Evolutionary conservation across 352 stramenopile species (phyloP).

Genomic region (Phytophthora meadii): DNA sequence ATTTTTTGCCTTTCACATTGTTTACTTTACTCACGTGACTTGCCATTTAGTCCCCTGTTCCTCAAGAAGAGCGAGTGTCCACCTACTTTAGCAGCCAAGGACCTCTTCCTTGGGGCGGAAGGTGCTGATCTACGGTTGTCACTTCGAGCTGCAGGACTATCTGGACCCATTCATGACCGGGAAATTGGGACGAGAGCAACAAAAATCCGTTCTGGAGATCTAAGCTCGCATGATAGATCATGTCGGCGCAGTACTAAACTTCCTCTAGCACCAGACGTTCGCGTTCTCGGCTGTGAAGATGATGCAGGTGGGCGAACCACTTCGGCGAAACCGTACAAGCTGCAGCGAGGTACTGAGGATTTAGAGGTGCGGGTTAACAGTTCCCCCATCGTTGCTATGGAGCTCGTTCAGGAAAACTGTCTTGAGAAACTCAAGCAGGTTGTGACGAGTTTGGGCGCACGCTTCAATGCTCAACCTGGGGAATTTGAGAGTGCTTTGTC

Average conservation of each 20-base stretch:
- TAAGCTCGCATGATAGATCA: slow-evolving; percentile 58
- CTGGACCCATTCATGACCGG: slow-evolving; percentile 79
- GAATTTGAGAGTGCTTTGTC: slow-evolving; percentile 65
- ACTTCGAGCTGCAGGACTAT: slow-evolving; percentile 89
- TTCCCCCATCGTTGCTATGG: slow-evolving; percentile 66
- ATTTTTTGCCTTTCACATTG: neutral
- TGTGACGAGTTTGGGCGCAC: slow-evolving; percentile 43
- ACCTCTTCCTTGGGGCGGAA: slow-evolving; percentile 89
- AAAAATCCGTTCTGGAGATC: slow-evolving; percentile 77
- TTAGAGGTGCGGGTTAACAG: slow-evolving; percentile 44
- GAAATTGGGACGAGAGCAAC: slow-evolving; percentile 70
- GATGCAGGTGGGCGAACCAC: slow-evolving; percentile 46
- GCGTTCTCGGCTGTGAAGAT: slow-evolving; percentile 85
- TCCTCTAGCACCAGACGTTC: slow-evolving; percentile 75
- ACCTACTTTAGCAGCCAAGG: slow-evolving; percentile 58
- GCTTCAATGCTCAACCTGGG: slow-evolving; percentile 48
- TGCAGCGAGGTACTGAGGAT: slow-evolving; percentile 41
- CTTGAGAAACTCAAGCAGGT: slow-evolving; percentile 72
- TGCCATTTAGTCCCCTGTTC: slow-evolving; percentile 75
- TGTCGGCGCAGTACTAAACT: slow-evolving; percentile 58
- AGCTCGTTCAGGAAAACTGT: slow-evolving; percentile 78
- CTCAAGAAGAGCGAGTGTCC: slow-evolving; percentile 92
- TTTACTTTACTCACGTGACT: no score
- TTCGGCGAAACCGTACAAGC: slow-evolving; percentile 65
- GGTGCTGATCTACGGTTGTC: slow-evolving; percentile 79